Conservation (phyloP, 495 filamentous ascomycete genomes). For the Podospora pseudopauciseta region DNA sequence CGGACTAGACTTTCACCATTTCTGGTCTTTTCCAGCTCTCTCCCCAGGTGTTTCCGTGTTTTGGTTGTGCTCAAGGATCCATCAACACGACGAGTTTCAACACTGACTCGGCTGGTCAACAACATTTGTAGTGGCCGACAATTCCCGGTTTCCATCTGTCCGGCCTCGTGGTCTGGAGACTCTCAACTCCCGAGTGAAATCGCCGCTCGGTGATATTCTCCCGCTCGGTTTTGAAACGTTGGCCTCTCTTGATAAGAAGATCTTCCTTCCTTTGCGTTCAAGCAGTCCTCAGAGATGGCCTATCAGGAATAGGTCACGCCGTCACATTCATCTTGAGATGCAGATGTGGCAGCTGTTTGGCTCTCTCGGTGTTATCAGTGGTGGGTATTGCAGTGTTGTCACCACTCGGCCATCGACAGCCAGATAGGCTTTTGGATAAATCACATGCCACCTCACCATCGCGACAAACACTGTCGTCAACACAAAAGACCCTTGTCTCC, state of each 20-base stretch:
- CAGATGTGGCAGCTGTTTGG: neutral
- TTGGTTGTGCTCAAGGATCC: conserved; percentile 4
- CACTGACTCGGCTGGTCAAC: conserved; percentile 3
- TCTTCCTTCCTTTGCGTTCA: too few species aligned
- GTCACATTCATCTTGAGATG: neutral
- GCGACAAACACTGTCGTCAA: neutral
- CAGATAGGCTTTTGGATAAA: neutral
- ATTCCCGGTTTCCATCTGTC: conserved; percentile 8
- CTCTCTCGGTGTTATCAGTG: neutral
- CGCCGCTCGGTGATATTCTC: neutral
- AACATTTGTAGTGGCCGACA: conserved; percentile 4
- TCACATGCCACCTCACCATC: neutral
- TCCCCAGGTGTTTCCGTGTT: neutral
- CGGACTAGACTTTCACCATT: conserved; percentile 5
- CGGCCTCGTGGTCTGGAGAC: neutral
- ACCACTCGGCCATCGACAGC: neutral
- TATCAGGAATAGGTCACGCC: too few species aligned
- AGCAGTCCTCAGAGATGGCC: too few species aligned
- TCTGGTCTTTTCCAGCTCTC: too few species aligned
- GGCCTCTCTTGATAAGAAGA: too few species aligned
- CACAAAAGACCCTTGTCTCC: neutral
- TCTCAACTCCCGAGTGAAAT: neutral
- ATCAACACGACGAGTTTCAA: conserved; percentile 4
- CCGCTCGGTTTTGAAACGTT: neutral
- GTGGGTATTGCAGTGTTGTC: neutral